phyloP scores from a whole-genome alignment of 768 basidiomycete genomes.

The Daedalea quercina region DNA sequence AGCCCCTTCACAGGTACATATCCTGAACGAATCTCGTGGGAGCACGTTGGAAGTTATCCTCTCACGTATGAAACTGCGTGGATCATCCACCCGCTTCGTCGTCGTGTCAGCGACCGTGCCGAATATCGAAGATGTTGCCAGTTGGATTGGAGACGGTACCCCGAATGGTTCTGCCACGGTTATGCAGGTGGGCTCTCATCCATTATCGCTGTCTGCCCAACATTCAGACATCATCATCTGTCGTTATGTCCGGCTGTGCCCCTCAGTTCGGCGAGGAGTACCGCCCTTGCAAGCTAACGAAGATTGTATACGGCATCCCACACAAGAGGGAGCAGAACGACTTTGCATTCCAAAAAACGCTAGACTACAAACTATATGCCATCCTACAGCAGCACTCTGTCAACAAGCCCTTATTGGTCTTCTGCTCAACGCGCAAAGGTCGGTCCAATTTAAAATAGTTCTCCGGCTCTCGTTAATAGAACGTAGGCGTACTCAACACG shows the following conservation, averaged over 20 bases:
- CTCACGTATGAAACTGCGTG: slow-evolving; percentile 82
- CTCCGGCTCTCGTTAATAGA: too few relatives aligned
- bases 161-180: slow-evolving; percentile 46
- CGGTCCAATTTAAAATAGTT: not conserved
- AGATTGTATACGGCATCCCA: slow-evolving; percentile 66
- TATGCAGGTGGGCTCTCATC: slow-evolving; percentile 48
- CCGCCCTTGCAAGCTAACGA: slow-evolving; percentile 75
- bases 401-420: slow-evolving; percentile 83
- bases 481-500: slow-evolving; percentile 41
- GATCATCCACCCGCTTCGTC: slow-evolving; percentile 68
- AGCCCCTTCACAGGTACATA: slow-evolving; percentile 61
- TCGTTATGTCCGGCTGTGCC: not conserved
- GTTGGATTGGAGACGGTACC: slow-evolving; percentile 65
- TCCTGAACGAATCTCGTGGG: slow-evolving; percentile 85
- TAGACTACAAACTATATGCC: slow-evolving; percentile 69
- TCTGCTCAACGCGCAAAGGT: slow-evolving; percentile 88
- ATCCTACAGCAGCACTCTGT: slow-evolving; percentile 67
- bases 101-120: slow-evolving; percentile 93
- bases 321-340: slow-evolving; percentile 64
- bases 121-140: slow-evolving; percentile 84
- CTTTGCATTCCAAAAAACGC: slow-evolving; percentile 61
- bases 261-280: slow-evolving; percentile 88
- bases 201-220: not conserved
- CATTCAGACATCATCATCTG: not conserved
- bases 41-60: slow-evolving; percentile 93